Evolutionary conservation across 192 early-diverging fungal genomes (phyloP).

Genomic region (Backusella mclennaniae): DNA sequence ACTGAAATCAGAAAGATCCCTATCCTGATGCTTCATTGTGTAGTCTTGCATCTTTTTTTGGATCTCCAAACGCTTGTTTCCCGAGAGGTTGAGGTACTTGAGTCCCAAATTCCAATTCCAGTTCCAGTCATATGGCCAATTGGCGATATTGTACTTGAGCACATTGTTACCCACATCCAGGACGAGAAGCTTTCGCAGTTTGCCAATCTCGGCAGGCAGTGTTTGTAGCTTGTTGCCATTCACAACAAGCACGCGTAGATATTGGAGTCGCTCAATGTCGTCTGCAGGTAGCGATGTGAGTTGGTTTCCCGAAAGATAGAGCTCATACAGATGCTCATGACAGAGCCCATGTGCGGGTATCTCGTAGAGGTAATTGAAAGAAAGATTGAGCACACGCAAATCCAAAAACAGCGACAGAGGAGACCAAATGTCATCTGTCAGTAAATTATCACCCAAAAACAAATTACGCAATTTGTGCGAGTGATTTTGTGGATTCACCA

Average conservation of each 20-base stretch:
- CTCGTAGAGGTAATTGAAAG: slow-evolving; percentile 81
- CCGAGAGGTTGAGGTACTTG: slow-evolving; percentile 89
- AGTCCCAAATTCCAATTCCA: slow-evolving; percentile 93
- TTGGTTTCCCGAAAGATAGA: slow-evolving; percentile 84
- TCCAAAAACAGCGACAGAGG: slow-evolving; percentile 72
- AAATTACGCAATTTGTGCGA: slow-evolving; percentile 61
- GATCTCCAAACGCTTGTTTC: slow-evolving; percentile 88
- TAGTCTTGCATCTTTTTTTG: slow-evolving; percentile 57
- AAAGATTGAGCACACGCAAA: slow-evolving; percentile 75
- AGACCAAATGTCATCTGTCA: slow-evolving; percentile 79
- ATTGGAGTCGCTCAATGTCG: slow-evolving; percentile 72
- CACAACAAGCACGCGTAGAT: slow-evolving; percentile 70
- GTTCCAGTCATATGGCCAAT: slow-evolving; percentile 97
- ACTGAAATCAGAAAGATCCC: slow-evolving; percentile 74
- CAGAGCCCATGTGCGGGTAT: slow-evolving; percentile 74
- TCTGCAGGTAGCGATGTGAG: slow-evolving; percentile 82
- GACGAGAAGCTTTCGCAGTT: slow-evolving; percentile 72
- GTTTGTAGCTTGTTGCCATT: slow-evolving; percentile 91
- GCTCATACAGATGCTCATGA: slow-evolving; percentile 70
- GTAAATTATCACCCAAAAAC: slow-evolving; percentile 76
- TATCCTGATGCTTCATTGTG: slow-evolving; percentile 31
- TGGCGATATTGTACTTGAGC: slow-evolving; percentile 90
- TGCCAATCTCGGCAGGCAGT: slow-evolving; percentile 86
- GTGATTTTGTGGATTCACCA: slow-evolving; percentile 43
- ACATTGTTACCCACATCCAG: slow-evolving; percentile 87